These are phyloP conservation scores for Tulasnella sp. DNA, from an alignment of 768 basidiomycete genomes.

Conservation along the genomic window DNA sequence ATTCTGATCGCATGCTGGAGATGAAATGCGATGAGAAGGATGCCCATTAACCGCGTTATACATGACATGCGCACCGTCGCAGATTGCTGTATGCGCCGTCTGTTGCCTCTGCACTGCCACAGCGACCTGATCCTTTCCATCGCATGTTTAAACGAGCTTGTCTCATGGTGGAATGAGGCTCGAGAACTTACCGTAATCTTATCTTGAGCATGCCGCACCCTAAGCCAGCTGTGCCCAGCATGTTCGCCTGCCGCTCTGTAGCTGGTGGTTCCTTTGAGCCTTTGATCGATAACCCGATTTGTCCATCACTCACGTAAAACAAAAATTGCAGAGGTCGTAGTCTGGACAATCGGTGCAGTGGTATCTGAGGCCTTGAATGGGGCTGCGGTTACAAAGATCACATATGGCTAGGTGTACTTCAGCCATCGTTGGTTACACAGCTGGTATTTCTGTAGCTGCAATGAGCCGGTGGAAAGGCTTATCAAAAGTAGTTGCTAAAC, in stretches of 20 bases:
- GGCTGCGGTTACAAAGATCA: slow-evolving; percentile 60
- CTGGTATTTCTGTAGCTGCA: background rate
- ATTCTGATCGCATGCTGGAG: background rate
- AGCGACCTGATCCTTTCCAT: background rate
- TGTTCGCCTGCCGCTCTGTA: slow-evolving; percentile 20
- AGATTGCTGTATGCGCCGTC: slow-evolving; percentile 19
- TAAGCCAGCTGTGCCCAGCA: slow-evolving; percentile 65
- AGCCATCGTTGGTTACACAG: background rate
- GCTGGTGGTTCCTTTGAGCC: no score
- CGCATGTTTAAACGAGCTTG: no score
- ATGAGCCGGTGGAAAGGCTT: no score
- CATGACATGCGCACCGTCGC: slow-evolving; percentile 15
- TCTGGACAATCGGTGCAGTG: slow-evolving; percentile 37
- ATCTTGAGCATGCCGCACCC: slow-evolving; percentile 59
- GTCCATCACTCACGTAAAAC: slow-evolving; percentile 40
- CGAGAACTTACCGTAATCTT: slow-evolving; percentile 39
- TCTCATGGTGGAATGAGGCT: background rate
- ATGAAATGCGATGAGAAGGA: no score
- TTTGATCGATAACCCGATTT: no score
- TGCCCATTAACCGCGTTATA: no score
- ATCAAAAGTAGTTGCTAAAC: no score
- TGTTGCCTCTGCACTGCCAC: background rate
- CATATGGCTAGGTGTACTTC: slow-evolving; percentile 53
- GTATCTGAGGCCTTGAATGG: slow-evolving; percentile 59
- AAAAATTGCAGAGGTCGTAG: slow-evolving; percentile 60